A percentile compares a stretch with the other conserved stretches of the same genome.
Evolutionary conservation across 1,139 yeast species (phyloP).

Genomic region (Casaregolazyma suthepensis): DNA sequence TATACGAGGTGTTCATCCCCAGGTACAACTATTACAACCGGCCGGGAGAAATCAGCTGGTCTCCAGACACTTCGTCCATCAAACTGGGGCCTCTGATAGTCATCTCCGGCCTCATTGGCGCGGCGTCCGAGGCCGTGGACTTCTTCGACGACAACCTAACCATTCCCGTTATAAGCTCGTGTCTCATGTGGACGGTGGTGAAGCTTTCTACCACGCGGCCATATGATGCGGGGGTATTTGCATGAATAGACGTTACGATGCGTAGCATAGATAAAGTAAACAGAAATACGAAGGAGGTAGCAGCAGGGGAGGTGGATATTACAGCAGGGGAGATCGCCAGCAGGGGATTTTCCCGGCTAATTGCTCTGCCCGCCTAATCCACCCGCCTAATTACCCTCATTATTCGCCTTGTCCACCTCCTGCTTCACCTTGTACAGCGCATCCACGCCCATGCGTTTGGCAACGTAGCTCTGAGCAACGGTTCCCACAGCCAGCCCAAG

Average conservation of each 20-base stretch:
- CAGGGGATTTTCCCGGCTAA: too few species aligned
- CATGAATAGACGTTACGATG: slow-evolving; percentile 4
- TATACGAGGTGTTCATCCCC: slow-evolving; percentile 73
- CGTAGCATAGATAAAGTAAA: neutral
- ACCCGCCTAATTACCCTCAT: too few species aligned
- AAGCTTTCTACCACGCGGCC: slow-evolving; percentile 13
- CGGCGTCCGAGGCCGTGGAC: slow-evolving; percentile 79
- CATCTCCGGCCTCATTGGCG: slow-evolving; percentile 65
- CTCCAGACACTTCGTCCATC: slow-evolving; percentile 52
- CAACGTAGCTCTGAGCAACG: slow-evolving; percentile 83
- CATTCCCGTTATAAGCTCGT: slow-evolving; percentile 78
- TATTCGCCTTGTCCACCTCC: neutral
- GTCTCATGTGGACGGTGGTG: slow-evolving; percentile 39
- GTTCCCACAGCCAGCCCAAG: slow-evolving; percentile 75
- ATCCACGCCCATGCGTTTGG: slow-evolving; percentile 74
- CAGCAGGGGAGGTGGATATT: too few species aligned
- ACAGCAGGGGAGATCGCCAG: too few species aligned
- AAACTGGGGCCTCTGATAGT: slow-evolving; percentile 46
- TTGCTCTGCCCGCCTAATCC: too few species aligned
- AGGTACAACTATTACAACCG: slow-evolving; percentile 41
- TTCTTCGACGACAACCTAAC: slow-evolving; percentile 87
- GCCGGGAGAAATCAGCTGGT: slow-evolving; percentile 58
- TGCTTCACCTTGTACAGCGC: slow-evolving; percentile 13
- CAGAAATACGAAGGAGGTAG: too few species aligned
- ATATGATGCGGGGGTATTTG: slow-evolving; percentile 17